Conservation (phyloP, 2,329 filamentous ascomycete genomes). For the Phaeophleospora eucalypticola region DNA sequence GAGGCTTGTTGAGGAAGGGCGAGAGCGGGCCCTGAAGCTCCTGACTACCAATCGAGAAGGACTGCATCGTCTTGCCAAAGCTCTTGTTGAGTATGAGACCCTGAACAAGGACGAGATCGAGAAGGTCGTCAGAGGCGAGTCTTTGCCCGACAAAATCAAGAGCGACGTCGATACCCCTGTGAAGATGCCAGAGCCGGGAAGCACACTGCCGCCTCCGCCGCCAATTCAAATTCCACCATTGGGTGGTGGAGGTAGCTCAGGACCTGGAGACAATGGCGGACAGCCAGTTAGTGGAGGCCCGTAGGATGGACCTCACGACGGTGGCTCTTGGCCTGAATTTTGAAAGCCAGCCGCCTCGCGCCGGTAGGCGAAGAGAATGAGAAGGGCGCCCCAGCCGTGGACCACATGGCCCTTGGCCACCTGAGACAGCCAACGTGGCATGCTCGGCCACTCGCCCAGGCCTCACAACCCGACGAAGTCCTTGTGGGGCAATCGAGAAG, state of each 20-base stretch:
- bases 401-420: too few species aligned
- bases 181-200: conserved; percentile 58
- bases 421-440: too few species aligned
- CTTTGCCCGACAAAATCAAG: conserved; percentile 65
- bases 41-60: conserved; percentile 74
- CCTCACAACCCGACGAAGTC: too few species aligned
- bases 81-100: conserved; percentile 91
- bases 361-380: too few species aligned
- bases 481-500: too few species aligned
- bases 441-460: too few species aligned
- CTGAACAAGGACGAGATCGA: conserved; percentile 84
- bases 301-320: conserved; percentile 2
- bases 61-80: conserved; percentile 81
- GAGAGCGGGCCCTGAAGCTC: conserved; percentile 66
- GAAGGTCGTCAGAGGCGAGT: conserved; percentile 82
- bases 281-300: not conserved
- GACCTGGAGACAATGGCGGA: not conserved
- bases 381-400: too few species aligned
- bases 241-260: conserved; percentile 2
- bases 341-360: too few species aligned
- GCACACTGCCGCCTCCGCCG: conserved; percentile 1
- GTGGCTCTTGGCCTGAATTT: not conserved
- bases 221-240: not conserved
- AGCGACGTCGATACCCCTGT: conserved; percentile 57
- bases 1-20: conserved; percentile 75